phyloP scores from a whole-genome alignment of 1,284 basidiomycete genomes.

The Grifola frondosa region DNA sequence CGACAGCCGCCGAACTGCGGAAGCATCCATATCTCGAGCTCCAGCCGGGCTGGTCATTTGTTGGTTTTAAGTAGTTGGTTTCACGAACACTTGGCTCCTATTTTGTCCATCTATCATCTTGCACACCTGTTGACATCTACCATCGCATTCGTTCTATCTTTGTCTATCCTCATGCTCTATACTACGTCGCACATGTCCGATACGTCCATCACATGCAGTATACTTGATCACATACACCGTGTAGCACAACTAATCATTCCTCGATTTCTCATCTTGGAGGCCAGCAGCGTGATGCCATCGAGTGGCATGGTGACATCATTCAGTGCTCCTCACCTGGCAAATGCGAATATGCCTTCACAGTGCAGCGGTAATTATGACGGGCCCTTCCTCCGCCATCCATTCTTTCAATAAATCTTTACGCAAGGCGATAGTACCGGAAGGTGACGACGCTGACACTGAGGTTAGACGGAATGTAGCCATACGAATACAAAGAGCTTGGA shows the following conservation, averaged over 20 bases:
- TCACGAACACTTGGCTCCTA: constrained; percentile 6
- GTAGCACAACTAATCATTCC: too few relatives aligned
- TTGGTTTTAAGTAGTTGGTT: constrained; percentile 44
- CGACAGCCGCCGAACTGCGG: constrained; percentile 80
- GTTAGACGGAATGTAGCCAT: constrained; percentile 27
- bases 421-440: constrained; percentile 11
- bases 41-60: constrained; percentile 78
- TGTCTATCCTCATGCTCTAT: constrained; percentile 17
- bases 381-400: constrained; percentile 7
- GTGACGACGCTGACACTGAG: constrained; percentile 10
- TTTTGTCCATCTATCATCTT: constrained; percentile 9
- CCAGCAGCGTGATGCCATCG: too few relatives aligned
- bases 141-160: background rate
- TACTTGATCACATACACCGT: constrained; percentile 24
- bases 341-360: background rate
- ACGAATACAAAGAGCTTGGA: constrained; percentile 35
- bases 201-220: constrained; percentile 19
- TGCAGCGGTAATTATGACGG: background rate
- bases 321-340: too few relatives aligned
- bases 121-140: constrained; percentile 5
- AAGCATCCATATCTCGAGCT: constrained; percentile 83
- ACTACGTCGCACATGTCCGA: constrained; percentile 17
- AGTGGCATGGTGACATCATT: too few relatives aligned
- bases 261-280: too few relatives aligned
- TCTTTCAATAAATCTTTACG: constrained; percentile 13